Base-by-base conservation (phyloP, 768 basidiomycete species). In the Porpolomopsis calyptriformis region DNA sequence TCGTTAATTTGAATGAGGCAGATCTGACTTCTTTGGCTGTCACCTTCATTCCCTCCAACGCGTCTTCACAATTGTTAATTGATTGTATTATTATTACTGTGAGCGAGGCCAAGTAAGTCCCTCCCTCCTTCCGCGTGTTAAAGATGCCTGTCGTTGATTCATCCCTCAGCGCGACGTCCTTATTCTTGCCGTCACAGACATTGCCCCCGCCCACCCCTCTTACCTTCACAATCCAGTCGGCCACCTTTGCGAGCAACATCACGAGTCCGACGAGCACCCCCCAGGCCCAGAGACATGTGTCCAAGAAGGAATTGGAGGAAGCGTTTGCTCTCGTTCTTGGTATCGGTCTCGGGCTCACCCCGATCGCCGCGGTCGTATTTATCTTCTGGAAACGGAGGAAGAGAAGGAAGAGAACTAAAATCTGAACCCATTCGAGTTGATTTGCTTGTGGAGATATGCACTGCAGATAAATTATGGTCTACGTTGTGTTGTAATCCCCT, bases 1-100 rank as follows among this genome's bases (percentile, higher is more conserved):
- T 72, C 19, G 53, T 73, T 1, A 53, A 69, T 34, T 63, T 78
- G 12, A 60, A 57, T 0, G 67, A 67, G 48, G 55, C 63, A 7
- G 62, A 64, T 16, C 60, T 62, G 12, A 71, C 72, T 0, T 68
- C 66, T 0, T 55, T 78, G 0, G 62, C 64, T 5, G 49, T 78
- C 47, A 71, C 69, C 1, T 71, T 65, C 49, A 40, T 68, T 5
- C 58, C 57, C 11, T 56, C 43, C 4, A 39, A 52, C 22, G 29
- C 7, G 23, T 19, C 18, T 34, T 18, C 67, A 6, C 61, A 56
- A 40, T 58, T 74, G 33, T 69, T 69, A 46, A 58, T 74, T 22
- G 61, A 61, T 20, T 55, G 51, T 5, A 62, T 74, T 18, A 57
- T 55, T 1, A 54, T 73, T 46, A 60, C 60, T 8, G 70, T 72